phyloP scores from a whole-genome alignment of 1,284 basidiomycete genomes.

The Heterobasidion irregulare region DNA sequence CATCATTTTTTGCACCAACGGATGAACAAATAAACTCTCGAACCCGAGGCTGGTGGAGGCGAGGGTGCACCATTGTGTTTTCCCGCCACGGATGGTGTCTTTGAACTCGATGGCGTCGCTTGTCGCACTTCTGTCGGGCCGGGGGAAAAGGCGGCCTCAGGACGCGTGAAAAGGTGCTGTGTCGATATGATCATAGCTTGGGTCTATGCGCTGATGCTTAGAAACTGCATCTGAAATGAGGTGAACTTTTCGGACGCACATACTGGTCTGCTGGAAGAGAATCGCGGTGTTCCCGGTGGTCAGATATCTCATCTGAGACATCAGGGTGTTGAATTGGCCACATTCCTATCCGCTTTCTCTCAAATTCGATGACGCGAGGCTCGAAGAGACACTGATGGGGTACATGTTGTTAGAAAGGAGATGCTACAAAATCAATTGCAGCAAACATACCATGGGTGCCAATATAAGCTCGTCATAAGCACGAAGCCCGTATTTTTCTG shows the following conservation, averaged over 20 bases:
- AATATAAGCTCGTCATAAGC: constrained; percentile 96
- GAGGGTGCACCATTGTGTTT: neutral
- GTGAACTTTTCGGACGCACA: constrained; percentile 29
- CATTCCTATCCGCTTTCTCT: constrained; percentile 57
- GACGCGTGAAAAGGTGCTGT: constrained; percentile 56
- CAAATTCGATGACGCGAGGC: constrained; percentile 86
- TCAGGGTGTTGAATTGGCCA: constrained; percentile 40
- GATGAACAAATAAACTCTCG: neutral
- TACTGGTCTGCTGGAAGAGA: constrained; percentile 42
- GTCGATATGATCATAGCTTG: constrained; percentile 83
- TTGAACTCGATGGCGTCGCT: constrained; percentile 10
- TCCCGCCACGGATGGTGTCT: constrained; percentile 7
- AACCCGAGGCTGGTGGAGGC: neutral
- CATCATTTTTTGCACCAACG: no score
- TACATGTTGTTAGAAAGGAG: neutral
- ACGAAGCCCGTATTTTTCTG: constrained; percentile 85
- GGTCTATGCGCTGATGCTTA: constrained; percentile 36
- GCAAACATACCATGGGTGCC: constrained; percentile 74
- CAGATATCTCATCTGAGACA: constrained; percentile 68
- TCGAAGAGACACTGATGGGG: constrained; percentile 77
- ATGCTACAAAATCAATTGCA: neutral
- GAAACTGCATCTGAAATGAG: neutral
- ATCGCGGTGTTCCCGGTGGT: constrained; percentile 27
- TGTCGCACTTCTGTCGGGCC: constrained; percentile 10
- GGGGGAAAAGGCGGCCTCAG: constrained; percentile 18